Conservation (phyloP, 306 rosid genomes). For the Dalbergia oliveri region DNA sequence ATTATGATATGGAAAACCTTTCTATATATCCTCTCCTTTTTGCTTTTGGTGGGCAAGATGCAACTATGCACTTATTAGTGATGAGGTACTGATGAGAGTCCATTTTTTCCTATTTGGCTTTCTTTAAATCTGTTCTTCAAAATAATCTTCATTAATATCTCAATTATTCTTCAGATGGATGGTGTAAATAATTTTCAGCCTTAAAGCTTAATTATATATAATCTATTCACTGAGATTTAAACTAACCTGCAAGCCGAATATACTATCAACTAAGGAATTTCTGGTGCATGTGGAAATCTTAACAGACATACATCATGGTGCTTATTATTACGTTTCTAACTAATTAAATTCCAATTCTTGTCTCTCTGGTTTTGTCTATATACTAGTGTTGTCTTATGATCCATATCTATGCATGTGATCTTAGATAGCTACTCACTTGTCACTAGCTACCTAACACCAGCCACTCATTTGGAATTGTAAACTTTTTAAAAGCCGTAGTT, state of each 20-base stretch:
- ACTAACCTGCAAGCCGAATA: too few species aligned
- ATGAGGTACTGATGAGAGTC: neutral
- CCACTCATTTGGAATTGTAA: neutral
- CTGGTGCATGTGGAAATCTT: neutral
- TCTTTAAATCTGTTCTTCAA: neutral
- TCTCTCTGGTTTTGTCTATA: neutral
- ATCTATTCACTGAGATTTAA: neutral
- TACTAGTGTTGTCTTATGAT: conserved; percentile 13
- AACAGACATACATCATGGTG: neutral
- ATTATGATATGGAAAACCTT: neutral
- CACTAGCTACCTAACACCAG: conserved; percentile 15
- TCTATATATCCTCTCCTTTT: neutral
- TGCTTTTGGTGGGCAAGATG: neutral
- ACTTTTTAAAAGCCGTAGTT: neutral
- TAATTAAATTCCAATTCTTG: neutral
- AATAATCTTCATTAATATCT: neutral
- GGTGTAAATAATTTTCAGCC: neutral
- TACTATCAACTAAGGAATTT: too few species aligned
- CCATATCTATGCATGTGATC: conserved; percentile 13
- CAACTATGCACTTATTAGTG: neutral
- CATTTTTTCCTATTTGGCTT: neutral
- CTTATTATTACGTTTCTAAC: conserved; percentile 3
- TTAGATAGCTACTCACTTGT: neutral
- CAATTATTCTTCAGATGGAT: neutral
- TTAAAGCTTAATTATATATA: too few species aligned